A percentile compares a stretch with the other conserved stretches of the same genome.
phyloP scores from a whole-genome alignment of 2,329 filamentous ascomycete species.

The Coleophoma eucalyptorum region DNA sequence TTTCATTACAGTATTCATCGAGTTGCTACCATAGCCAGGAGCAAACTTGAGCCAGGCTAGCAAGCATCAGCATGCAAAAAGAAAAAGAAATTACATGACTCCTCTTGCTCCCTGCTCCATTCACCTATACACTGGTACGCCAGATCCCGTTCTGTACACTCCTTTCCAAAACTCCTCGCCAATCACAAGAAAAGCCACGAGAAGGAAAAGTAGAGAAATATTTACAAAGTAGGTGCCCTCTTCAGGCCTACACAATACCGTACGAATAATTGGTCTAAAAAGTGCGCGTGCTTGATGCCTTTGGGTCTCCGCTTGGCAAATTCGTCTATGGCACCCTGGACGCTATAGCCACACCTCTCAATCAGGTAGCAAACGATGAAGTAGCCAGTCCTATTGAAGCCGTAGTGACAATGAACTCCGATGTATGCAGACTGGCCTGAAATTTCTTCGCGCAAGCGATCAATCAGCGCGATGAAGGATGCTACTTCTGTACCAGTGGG shows the following conservation, averaged over 20 bases:
- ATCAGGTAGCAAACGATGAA: conserved; percentile 90
- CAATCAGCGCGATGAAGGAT: conserved; percentile 19
- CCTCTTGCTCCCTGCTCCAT: too few species aligned
- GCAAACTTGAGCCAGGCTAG: too few species aligned
- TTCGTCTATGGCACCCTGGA: conserved; percentile 74
- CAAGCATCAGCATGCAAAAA: too few species aligned
- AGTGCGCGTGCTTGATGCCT: conserved; percentile 87
- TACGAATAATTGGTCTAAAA: conserved; percentile 78
- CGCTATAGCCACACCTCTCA: conserved; percentile 66
- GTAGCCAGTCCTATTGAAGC: conserved; percentile 91
- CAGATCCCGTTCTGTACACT: too few species aligned
- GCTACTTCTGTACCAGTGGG: conserved; percentile 54
- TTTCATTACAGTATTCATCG: too few species aligned
- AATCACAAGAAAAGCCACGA: too few species aligned
- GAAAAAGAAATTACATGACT: too few species aligned
- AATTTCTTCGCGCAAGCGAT: conserved; percentile 29
- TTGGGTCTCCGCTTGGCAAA: conserved; percentile 72
- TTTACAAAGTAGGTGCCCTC: conserved; percentile 23
- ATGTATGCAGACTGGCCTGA: conserved; percentile 48
- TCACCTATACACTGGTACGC: too few species aligned
- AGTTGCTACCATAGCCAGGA: too few species aligned
- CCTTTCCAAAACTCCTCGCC: too few species aligned
- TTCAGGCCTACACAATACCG: conserved; percentile 55
- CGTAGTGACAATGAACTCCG: conserved; percentile 92
- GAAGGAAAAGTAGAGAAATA: neutral